Evolutionary conservation across 108 stramenopile genomes (phyloP), one percentile per base, ranked within the genome.

Genomic region (Licmophora abbreviata): DNA sequence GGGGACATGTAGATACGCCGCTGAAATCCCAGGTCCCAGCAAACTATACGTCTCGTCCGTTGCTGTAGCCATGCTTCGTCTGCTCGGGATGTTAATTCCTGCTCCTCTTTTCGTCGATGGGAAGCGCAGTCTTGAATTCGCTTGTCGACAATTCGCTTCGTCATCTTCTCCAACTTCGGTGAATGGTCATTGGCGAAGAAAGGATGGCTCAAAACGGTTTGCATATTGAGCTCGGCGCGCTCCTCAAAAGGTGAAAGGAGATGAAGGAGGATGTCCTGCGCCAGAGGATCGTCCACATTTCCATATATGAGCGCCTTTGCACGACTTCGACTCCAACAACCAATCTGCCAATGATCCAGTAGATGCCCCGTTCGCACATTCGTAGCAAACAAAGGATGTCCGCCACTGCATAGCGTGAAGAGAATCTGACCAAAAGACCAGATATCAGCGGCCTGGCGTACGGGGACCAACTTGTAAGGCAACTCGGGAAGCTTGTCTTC

Each of bases 381-480:
- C 4, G 43, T 46, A 2, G 65, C 58, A 62, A 86, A 77, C 11
- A 86, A 74, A 8, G 66, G 71, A 48, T 76, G 69, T 0, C 81
- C 85, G 6, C 63, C 76, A 44, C 66, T 70, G 41, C 75, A 77
- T 0, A 86, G 54, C 34, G 58, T 38, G 51, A 63, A 86, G 9
- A 86, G 44, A n/a, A 86, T 40, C 12, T 75, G 48, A 11, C 85
- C 85, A 52, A 77, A 78, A 14, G 64, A 54, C 85, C 85, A 86
- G 7, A 82, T 46, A 58, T 86, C 85, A n/a, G 63, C 51, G 30
- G 54, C 63, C 46, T 61, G 66, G 23, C 67, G 56, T 4, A 75
- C 58, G 35, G 52, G 40, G 2, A 82, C 51, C 15, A 86, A 53
- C 48, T 64, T 51, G 55, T 79, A 86, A 10, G 85, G 85, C 38